Evolutionary conservation across 257 asterid genomes (phyloP).

Genomic region (Solanum sejunctum): DNA sequence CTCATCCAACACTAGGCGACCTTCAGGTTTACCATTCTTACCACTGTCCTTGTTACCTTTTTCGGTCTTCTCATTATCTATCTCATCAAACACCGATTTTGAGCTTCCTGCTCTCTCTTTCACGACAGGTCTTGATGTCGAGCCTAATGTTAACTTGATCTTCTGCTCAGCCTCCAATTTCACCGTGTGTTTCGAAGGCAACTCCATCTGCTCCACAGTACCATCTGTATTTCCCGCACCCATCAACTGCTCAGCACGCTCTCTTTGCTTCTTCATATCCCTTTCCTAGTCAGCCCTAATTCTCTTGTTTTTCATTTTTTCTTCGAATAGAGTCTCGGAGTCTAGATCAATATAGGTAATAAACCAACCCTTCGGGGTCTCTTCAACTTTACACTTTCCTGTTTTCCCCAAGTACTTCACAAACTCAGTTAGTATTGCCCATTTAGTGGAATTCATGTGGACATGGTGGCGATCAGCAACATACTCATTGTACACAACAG

Average conservation of each 20-base stretch:
- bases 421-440: constrained; percentile 90
- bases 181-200: constrained; percentile 25
- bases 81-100: constrained; percentile 40
- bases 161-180: constrained; percentile 50
- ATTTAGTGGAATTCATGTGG: constrained; percentile 82
- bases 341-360: constrained; percentile 83
- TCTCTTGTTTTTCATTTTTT: constrained; percentile 82
- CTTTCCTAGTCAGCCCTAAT: constrained; percentile 69
- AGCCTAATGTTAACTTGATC: constrained; percentile 48
- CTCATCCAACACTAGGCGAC: constrained; percentile 54
- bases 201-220: constrained; percentile 10
- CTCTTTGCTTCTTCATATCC: constrained; percentile 76
- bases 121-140: constrained; percentile 17
- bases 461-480: constrained; percentile 69
- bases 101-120: constrained; percentile 39
- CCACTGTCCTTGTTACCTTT: constrained; percentile 23
- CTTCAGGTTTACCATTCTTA: constrained; percentile 7
- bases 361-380: constrained; percentile 92
- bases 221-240: constrained; percentile 8
- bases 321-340: constrained; percentile 84
- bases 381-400: constrained; percentile 88
- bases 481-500: constrained; percentile 92
- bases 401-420: constrained; percentile 67
- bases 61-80: constrained; percentile 25
- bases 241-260: constrained; percentile 63